phyloP scores from a whole-genome alignment of 2,329 filamentous ascomycete genomes.

The Penicillium palitans region DNA sequence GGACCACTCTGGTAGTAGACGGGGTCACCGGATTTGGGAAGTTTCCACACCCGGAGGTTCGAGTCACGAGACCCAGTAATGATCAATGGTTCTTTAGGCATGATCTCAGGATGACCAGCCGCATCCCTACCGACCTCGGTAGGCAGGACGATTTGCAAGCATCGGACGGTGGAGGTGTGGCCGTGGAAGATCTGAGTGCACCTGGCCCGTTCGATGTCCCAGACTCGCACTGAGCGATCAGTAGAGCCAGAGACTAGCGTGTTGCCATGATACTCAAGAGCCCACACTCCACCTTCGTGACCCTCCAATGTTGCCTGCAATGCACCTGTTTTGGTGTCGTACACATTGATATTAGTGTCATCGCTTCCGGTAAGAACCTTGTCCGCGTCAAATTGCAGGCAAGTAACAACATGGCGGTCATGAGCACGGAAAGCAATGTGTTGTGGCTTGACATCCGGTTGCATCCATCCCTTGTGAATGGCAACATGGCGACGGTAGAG shows the following conservation, averaged over 20 bases:
- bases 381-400: constrained; percentile 94
- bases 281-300: constrained; percentile 97
- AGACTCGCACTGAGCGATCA: constrained; percentile 96
- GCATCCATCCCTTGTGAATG: constrained; percentile 91
- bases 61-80: constrained; percentile 97
- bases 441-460: constrained; percentile 73
- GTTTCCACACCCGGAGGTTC: constrained; percentile 88
- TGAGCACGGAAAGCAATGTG: constrained; percentile 97
- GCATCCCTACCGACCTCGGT: constrained; percentile 70
- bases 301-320: constrained; percentile 81
- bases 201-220: constrained; percentile 91
- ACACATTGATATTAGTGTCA: constrained; percentile 96
- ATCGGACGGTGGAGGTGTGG: constrained; percentile 95
- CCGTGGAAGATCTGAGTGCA: constrained; percentile 97
- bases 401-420: constrained; percentile 94
- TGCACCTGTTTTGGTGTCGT: constrained; percentile 92
- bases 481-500: constrained; percentile 90
- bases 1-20: constrained; percentile 77
- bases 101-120: constrained; percentile 76
- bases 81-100: constrained; percentile 91
- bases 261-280: constrained; percentile 92
- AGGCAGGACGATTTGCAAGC: constrained; percentile 90
- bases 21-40: constrained; percentile 76
- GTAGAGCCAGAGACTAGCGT: constrained; percentile 94
- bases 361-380: constrained; percentile 98